Conservation (phyloP, 768 basidiomycete genomes). For the Hypholoma sublateritium region DNA sequence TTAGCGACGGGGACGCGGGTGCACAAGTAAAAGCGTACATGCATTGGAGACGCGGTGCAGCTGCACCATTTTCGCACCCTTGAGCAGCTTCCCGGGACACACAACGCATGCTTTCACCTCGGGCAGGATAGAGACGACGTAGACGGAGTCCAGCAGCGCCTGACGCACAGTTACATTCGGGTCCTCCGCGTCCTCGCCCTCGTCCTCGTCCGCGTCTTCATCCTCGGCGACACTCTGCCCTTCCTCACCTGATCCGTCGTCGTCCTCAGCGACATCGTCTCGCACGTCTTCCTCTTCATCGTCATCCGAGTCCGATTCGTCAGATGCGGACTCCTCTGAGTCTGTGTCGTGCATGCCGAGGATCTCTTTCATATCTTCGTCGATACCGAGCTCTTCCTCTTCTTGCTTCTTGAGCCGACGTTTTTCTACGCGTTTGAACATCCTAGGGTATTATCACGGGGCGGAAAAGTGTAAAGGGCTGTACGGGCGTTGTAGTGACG, state of each 20-base stretch:
- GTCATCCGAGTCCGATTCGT: constrained; percentile 25
- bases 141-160: constrained; percentile 65
- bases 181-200: constrained; percentile 30
- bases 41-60: constrained; percentile 65
- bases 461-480: no score
- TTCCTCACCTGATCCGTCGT: constrained; percentile 24
- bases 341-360: constrained; percentile 75
- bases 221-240: constrained; percentile 15
- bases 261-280: constrained; percentile 28
- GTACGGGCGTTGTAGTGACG: no score
- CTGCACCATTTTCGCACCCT: constrained; percentile 52
- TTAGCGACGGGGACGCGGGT: constrained; percentile 5
- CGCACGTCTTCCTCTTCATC: constrained; percentile 19
- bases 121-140: constrained; percentile 54
- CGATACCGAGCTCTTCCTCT: constrained; percentile 64
- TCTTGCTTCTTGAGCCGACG: constrained; percentile 57
- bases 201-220: constrained; percentile 23
- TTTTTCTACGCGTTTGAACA: constrained; percentile 83
- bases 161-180: constrained; percentile 54
- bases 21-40: constrained; percentile 36
- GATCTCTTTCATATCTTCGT: constrained; percentile 61
- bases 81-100: constrained; percentile 75
- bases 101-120: constrained; percentile 60
- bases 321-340: constrained; percentile 69
- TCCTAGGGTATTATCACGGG: constrained; percentile 20